Base-by-base conservation (phyloP, 148 eudicot species). In the Diospyros lotus region DNA sequence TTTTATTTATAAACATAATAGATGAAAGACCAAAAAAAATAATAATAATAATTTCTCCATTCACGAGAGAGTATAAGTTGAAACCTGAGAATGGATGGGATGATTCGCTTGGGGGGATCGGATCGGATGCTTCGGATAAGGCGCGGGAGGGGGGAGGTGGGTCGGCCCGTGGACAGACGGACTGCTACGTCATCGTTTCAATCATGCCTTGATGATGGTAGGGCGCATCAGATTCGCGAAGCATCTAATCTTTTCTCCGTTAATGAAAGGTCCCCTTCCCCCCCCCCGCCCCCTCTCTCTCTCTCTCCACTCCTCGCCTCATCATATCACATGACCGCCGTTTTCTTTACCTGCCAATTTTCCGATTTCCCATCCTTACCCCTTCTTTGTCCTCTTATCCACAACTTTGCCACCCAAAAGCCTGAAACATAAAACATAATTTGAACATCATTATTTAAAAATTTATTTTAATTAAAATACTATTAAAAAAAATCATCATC, bases 241-340 rank as follows among this genome's bases (percentile, higher is more conserved):
- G 71, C n/a, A 50, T 68, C 71, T 68, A 18, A 51, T 68, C 58
- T 58, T 6, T n/a, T 68, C 11, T 1, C 67, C 71, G 43, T 43
- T 15, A 52, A 18, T 38, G 46, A 64, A 45, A 2, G 44, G 7
- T 1, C 5, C 3, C 68, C 28, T 28, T 28, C 28, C 28, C 28
- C 28, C 28, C 28, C 28, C 28, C 28, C 28, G 0, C 28, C 28
- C 28, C 0, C 28, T 28, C 28, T 28, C 28, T 28, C 28, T 28
- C 28, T 28, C 28, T 28, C 28, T 28, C 28, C 28, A 28, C 9
- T 67, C 9, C 10, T 18, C 69, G 17, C 71, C 42, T 17, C 42
- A 68, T 68, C 15, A 18, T 1, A 5, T 67, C 70, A 67, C 71
- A 28, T 68, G 71, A 4, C 52, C 71, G 71, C 71, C 71, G 71